Base-by-base conservation (phyloP, 176 grass and related monocot genomes). In the Thinopyrum elongatum region DNA sequence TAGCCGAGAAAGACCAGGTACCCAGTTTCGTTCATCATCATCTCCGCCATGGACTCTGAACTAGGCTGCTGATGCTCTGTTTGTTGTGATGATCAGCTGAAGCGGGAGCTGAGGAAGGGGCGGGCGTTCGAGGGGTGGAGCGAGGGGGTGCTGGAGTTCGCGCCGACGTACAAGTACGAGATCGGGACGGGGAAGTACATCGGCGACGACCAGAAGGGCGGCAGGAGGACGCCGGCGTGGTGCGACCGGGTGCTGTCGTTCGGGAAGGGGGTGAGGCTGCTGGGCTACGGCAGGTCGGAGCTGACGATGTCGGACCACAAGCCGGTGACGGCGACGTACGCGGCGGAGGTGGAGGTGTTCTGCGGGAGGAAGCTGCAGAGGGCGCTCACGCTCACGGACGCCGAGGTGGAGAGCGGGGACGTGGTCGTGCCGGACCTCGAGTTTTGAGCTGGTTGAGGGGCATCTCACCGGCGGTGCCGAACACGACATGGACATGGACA, bases 91-190 rank as follows among this genome's bases (percentile, higher is more conserved):
- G 14, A 75, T 51, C 88, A 98, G 94, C 88, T 98, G 85, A 98
- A 84, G 81, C 82, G 84, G 5, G 92, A 96, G 86, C 89, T 98
- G 53, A 91, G 35, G 69, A 92, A 98, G 67, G 94, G 92, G 1
- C 59, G 86, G 2, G 86, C 85, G 47, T 96, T 98, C 71, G 94
- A 96, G 27, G 97, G 94, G 1, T 98, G 97, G 97, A 91, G 60
- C 49, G 97, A 98, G 85, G 97, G 94, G 5, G 35, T 86, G 23
- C 69, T 98, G n/a, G 86, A 92, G 79, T 98, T 98, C 70, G 91
- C 96, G 44, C 96, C 96, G 10, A 98, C 96, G 13, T 98, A 95
- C 85, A 98, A 95, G 87, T 95, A 95, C 63, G 91, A 87, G 70
- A 6, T 90, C 8, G 76, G 89, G 75, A 95, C 92, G 8, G 66